These are phyloP conservation scores for Metrosideros polymorpha DNA, from an alignment of 441 rosid genomes.

Conservation along the genomic window DNA sequence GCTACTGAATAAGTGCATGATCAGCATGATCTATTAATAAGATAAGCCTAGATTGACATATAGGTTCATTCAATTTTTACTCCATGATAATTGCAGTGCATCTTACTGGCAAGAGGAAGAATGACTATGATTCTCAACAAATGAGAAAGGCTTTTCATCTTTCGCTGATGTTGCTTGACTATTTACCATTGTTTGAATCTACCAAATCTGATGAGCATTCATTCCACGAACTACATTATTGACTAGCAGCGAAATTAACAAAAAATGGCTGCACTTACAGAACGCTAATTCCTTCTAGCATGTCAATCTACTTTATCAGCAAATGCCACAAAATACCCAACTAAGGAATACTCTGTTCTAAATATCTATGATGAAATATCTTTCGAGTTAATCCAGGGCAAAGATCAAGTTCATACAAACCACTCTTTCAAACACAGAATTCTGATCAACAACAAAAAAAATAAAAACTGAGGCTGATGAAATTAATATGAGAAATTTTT, in stretches of 20 bases:
- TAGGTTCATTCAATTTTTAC: background rate
- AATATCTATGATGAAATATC: background rate
- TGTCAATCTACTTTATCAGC: background rate
- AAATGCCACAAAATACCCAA: background rate
- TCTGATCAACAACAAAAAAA: background rate
- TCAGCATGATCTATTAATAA: background rate
- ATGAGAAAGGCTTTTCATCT: fast-evolving
- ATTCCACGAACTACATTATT: background rate
- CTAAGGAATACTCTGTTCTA: background rate
- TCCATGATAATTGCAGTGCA: background rate
- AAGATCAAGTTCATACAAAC: background rate
- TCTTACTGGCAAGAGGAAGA: background rate
- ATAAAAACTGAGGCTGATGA: background rate
- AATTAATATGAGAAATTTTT: background rate
- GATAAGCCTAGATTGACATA: background rate
- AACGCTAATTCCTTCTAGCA: background rate
- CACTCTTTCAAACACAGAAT: background rate
- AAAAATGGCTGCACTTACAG: background rate
- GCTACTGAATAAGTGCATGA: no score
- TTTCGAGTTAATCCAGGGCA: background rate
- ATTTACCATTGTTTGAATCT: background rate
- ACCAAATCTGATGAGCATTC: background rate
- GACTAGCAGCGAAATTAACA: background rate
- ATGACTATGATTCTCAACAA: no score
- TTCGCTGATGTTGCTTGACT: background rate